These are phyloP conservation scores for Casuarina glauca DNA, from an alignment of 306 rosid genomes.

Conservation along the genomic window DNA sequence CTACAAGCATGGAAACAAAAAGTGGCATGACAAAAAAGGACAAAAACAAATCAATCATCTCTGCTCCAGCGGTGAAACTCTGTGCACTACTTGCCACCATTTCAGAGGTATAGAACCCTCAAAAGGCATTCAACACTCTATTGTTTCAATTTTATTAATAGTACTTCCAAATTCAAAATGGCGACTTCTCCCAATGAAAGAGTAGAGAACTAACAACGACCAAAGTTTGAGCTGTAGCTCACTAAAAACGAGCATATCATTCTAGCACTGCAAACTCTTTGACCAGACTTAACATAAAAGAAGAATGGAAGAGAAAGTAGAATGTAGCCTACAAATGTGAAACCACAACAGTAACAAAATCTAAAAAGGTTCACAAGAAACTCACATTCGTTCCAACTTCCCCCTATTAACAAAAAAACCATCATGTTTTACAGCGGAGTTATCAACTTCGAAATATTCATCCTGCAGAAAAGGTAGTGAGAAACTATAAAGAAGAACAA, in stretches of 20 bases:
- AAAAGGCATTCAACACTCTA: background rate
- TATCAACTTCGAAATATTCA: conserved; percentile 95
- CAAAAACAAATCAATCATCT: background rate
- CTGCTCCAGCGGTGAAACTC: background rate
- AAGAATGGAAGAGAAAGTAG: background rate
- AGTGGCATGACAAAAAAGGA: background rate
- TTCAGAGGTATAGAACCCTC: background rate
- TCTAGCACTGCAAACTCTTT: background rate
- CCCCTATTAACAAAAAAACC: conserved; percentile 98
- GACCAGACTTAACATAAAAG: background rate
- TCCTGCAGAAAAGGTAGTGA: conserved; percentile 62
- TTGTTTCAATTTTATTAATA: background rate
- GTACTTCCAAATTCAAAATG: background rate
- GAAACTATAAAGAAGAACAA: conserved; percentile 17
- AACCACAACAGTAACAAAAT: background rate
- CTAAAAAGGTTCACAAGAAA: conserved; percentile 25
- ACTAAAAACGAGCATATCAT: background rate
- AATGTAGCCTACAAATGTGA: background rate
- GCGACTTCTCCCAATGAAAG: background rate
- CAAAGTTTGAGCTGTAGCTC: background rate
- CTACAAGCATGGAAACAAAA: background rate
- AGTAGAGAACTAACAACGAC: background rate
- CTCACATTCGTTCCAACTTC: conserved; percentile 84
- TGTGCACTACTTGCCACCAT: background rate
- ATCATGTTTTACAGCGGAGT: conserved; percentile 85